Evolutionary conservation across 2,329 filamentous ascomycete genomes (phyloP).

Genomic region (Magnaporthiopsis poae): DNA sequence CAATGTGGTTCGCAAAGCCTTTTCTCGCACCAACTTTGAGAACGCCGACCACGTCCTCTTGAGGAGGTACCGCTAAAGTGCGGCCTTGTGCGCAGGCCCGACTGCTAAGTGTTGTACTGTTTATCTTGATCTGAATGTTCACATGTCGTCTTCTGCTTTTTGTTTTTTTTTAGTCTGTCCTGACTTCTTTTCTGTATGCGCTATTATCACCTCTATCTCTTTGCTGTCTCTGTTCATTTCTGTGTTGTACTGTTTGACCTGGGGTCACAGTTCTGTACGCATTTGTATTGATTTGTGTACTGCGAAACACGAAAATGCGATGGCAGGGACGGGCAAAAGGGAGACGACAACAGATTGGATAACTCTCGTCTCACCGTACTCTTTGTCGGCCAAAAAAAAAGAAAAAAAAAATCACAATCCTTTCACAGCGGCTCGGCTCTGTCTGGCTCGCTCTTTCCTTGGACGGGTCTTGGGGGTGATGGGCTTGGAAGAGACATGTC

Average conservation of each 20-base stretch:
- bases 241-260: not conserved
- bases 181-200: too few species aligned
- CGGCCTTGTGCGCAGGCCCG: not conserved
- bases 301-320: not conserved
- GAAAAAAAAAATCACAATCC: not conserved
- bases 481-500: not conserved
- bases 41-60: conserved; percentile 13
- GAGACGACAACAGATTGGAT: not conserved
- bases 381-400: not conserved
- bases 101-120: too few species aligned
- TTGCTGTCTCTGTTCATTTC: not conserved
- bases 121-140: not conserved
- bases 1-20: conserved; percentile 11
- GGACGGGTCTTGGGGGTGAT: not conserved
- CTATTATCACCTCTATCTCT: too few species aligned
- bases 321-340: too few species aligned
- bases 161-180: not conserved
- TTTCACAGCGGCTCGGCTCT: not conserved
- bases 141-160: not conserved
- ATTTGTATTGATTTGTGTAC: not conserved
- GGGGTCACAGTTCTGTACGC: too few species aligned
- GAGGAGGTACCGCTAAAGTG: conserved; percentile 9
- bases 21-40: conserved; percentile 13
- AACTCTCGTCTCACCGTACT: not conserved
- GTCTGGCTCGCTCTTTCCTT: not conserved